Evolutionary conservation across 257 asterid species (phyloP).

Genomic region (Plantago elongata): DNA sequence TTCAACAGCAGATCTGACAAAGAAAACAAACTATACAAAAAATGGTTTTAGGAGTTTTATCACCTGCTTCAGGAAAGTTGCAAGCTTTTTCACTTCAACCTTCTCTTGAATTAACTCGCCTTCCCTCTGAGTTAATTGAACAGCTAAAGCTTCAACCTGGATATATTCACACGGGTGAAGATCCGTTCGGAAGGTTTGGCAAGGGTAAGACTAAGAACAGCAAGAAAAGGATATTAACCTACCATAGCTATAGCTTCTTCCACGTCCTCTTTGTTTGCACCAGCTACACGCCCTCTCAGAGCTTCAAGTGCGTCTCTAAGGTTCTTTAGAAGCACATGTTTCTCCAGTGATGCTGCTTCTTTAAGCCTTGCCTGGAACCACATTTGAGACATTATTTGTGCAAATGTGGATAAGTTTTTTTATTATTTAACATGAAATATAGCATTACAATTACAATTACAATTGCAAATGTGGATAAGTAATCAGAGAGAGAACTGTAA

Average conservation of each 20-base stretch:
- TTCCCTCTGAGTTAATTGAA: constrained; percentile 11
- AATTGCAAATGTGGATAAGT: constrained; percentile 1
- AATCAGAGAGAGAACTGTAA: background rate
- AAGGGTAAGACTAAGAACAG: background rate
- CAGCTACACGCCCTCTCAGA: constrained; percentile 73
- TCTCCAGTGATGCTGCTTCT: constrained; percentile 93
- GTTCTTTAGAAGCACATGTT: constrained; percentile 86
- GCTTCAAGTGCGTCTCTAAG: constrained; percentile 92
- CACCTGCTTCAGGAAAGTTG: constrained; percentile 13
- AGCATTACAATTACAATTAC: too few relatives aligned
- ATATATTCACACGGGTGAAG: background rate
- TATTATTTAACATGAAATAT: too few relatives aligned
- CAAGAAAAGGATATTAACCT: constrained; percentile 23
- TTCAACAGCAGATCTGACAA: too few relatives aligned
- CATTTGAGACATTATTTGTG: constrained; percentile 15
- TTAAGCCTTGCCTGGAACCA: constrained; percentile 70
- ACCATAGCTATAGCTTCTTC: constrained; percentile 91
- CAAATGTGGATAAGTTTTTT: constrained; percentile 2
- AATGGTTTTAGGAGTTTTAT: background rate
- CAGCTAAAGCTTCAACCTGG: constrained; percentile 11
- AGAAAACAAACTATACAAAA: too few relatives aligned
- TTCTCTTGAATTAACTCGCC: constrained; percentile 8
- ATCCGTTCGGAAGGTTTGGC: background rate
- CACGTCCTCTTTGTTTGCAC: constrained; percentile 78
- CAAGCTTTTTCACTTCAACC: constrained; percentile 7